Evolutionary conservation across 2,329 filamentous ascomycete genomes (phyloP).

Genomic region (Colletotrichum plurivorum): DNA sequence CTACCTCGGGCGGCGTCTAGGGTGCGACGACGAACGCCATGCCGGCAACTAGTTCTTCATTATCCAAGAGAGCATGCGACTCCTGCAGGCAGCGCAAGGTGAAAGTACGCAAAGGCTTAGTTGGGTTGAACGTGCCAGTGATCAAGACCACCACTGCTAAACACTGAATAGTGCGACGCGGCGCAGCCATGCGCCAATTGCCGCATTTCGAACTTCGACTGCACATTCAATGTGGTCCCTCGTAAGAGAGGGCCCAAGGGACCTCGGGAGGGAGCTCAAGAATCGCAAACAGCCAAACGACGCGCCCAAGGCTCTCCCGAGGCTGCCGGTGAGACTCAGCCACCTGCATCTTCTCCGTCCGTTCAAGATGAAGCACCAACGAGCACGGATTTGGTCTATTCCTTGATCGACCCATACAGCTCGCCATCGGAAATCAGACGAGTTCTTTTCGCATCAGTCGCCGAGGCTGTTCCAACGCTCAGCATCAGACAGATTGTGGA

Average conservation of each 20-base stretch:
- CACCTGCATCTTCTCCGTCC: background rate
- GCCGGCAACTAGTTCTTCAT: background rate
- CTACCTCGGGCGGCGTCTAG: no score
- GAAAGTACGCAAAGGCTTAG: background rate
- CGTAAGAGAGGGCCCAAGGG: constrained; percentile 1
- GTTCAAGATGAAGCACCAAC: background rate
- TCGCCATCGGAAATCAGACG: background rate
- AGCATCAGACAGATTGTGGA: constrained; percentile 1
- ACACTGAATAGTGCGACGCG: background rate
- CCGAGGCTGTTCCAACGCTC: background rate
- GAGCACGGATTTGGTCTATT: background rate
- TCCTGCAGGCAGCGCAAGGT: constrained; percentile 3
- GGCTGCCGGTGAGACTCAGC: background rate
- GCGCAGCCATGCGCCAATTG: constrained; percentile 16
- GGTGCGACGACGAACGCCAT: background rate
- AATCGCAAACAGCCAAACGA: background rate
- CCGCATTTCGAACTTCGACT: background rate
- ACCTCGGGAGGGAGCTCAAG: background rate
- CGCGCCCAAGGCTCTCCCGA: background rate
- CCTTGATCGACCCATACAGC: background rate
- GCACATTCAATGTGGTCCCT: background rate
- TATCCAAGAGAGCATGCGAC: background rate
- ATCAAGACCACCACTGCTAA: no score
- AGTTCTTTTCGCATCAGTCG: background rate
- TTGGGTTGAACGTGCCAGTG: no score